These are phyloP conservation scores for Gaeumannomyces sp. DNA, from an alignment of 2,329 filamentous ascomycete species.

Conservation along the genomic window DNA sequence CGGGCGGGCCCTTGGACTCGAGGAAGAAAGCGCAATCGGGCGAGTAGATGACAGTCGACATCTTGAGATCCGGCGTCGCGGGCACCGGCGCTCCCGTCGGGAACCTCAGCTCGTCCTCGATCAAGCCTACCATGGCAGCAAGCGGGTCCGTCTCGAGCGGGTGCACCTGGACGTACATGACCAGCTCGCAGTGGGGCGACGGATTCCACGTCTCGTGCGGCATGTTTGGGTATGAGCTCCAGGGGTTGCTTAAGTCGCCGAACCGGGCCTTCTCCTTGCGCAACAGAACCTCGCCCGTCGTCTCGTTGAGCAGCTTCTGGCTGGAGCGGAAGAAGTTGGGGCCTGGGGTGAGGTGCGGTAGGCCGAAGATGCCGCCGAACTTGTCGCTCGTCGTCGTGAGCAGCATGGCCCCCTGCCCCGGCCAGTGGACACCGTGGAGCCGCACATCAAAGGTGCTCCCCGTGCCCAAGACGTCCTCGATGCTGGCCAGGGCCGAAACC, in stretches of 20 bases:
- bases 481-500: constrained; percentile 61
- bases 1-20: constrained; percentile 57
- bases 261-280: constrained; percentile 52
- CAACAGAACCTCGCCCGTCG: constrained; percentile 61
- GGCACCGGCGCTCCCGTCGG: constrained; percentile 54
- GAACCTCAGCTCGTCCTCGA: constrained; percentile 57
- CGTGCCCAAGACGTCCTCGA: constrained; percentile 64
- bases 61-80: constrained; percentile 48
- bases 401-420: constrained; percentile 69
- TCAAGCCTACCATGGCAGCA: constrained; percentile 39
- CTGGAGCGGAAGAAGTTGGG: constrained; percentile 51
- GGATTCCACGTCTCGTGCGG: constrained; percentile 52
- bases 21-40: constrained; percentile 64
- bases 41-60: constrained; percentile 60
- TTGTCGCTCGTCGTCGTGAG: constrained; percentile 90
- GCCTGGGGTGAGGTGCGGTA: constrained; percentile 72
- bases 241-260: constrained; percentile 58
- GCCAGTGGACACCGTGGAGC: constrained; percentile 81
- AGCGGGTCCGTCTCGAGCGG: constrained; percentile 38
- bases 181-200: constrained; percentile 77
- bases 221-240: constrained; percentile 64
- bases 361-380: constrained; percentile 82
- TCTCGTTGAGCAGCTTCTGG: constrained; percentile 64
- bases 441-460: constrained; percentile 74
- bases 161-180: constrained; percentile 78